phyloP scores from a whole-genome alignment of 176 grass and related monocot species.

The Dactylis glomerata region DNA sequence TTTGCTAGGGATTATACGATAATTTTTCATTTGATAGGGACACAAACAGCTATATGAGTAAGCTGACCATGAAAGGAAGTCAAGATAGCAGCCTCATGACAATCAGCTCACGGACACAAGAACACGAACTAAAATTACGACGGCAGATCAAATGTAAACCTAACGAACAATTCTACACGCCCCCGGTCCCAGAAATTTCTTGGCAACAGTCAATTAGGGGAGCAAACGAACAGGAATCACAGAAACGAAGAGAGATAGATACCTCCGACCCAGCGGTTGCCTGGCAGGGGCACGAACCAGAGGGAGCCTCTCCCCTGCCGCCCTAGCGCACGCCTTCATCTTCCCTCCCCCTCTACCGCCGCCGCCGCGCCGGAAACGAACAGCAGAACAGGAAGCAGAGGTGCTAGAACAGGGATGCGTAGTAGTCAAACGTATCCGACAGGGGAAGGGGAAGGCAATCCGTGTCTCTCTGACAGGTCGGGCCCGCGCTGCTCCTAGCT shows the following conservation, averaged over 20 bases:
- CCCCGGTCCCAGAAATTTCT: neutral
- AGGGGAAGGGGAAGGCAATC: neutral
- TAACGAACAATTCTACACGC: neutral
- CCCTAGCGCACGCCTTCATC: constrained; percentile 52
- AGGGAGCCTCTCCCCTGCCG: constrained; percentile 32
- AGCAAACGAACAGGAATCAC: neutral
- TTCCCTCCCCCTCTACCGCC: neutral
- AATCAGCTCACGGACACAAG: neutral
- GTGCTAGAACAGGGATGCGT: neutral
- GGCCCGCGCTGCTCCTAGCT: neutral
- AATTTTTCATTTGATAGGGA: too few species aligned
- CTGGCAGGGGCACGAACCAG: constrained; percentile 1
- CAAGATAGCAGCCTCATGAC: neutral
- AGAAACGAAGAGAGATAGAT: constrained; percentile 6
- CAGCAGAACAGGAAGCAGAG: neutral
- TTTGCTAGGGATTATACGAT: too few species aligned
- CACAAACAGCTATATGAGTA: neutral
- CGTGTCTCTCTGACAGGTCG: neutral
- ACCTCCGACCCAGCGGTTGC: constrained; percentile 34
- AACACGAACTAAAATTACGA: neutral
- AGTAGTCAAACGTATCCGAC: constrained; percentile 21
- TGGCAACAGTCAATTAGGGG: neutral
- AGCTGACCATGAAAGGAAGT: neutral
- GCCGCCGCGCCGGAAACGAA: neutral
- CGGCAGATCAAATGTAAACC: neutral